Conservation (phyloP, 805 yeast species). For the Wickerhamomyces xylosicus region DNA sequence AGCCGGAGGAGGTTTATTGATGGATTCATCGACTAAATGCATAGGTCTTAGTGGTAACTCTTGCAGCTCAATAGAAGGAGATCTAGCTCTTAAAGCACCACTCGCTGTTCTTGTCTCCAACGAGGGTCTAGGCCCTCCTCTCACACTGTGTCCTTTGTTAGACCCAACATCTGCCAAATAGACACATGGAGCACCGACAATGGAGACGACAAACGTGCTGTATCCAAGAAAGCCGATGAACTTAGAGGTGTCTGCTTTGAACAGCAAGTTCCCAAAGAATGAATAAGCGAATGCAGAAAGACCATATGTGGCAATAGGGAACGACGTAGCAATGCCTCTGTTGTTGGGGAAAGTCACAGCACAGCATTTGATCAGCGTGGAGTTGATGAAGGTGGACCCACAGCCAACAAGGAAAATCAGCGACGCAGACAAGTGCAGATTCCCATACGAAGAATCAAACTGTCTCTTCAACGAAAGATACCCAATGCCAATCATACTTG, state of each 20-base stretch:
- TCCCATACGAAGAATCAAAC: constrained; percentile 29
- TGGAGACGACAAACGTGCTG: constrained; percentile 30
- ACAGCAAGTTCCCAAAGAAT: constrained; percentile 38
- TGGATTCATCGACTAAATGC: constrained; percentile 2
- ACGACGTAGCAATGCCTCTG: constrained; percentile 66
- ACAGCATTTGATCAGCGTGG: constrained; percentile 63
- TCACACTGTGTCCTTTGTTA: constrained; percentile 2
- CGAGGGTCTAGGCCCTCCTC: neutral
- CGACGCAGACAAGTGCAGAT: constrained; percentile 30
- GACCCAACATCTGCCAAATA: constrained; percentile 13
- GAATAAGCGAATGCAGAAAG: constrained; percentile 64
- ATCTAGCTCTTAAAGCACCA: neutral
- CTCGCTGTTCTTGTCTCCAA: neutral
- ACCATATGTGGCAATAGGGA: constrained; percentile 69
- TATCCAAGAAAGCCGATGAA: constrained; percentile 38
- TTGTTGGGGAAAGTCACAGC: constrained; percentile 57
- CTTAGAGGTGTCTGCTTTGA: constrained; percentile 46
- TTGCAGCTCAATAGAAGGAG: constrained; percentile 13
- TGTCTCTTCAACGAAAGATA: constrained; percentile 46
- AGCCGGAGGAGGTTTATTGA: constrained; percentile 1
- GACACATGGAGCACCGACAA: constrained; percentile 38
- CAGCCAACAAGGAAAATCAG: constrained; percentile 49
- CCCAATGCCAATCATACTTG: constrained; percentile 37
- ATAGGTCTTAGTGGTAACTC: neutral
- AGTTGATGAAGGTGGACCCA: constrained; percentile 59